Conservation (phyloP, 352 stramenopile species). For the Pythium phragmiticola region DNA sequence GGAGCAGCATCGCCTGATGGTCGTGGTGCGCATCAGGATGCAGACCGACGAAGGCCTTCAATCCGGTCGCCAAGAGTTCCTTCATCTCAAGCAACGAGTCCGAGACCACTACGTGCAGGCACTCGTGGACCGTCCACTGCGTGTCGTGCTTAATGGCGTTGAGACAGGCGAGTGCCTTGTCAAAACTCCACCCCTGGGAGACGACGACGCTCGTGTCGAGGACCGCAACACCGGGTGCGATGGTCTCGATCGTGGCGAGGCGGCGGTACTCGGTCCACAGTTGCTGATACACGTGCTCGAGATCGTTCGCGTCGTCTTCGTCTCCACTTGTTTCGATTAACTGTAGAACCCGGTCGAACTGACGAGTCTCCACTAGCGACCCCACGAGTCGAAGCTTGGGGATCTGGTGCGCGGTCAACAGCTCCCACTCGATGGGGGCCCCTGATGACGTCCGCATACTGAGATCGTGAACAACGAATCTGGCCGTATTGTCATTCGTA, state of each 20-base stretch:
- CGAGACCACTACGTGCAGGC: conserved; percentile 34
- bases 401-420: background rate
- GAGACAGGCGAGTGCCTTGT: conserved; percentile 44
- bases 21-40: background rate
- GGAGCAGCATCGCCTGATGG: conserved; percentile 10
- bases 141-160: conserved; percentile 37
- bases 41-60: conserved; percentile 28
- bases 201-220: conserved; percentile 4
- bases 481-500: background rate
- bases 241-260: background rate
- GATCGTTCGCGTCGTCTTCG: conserved; percentile 17
- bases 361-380: conserved; percentile 31
- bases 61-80: conserved; percentile 48
- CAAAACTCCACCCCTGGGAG: background rate
- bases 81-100: conserved; percentile 58
- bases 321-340: conserved; percentile 10
- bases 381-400: conserved; percentile 35
- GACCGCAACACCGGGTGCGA: conserved; percentile 14
- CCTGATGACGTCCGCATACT: background rate
- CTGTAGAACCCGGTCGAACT: conserved; percentile 44
- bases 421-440: background rate
- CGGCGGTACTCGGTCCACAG: conserved; percentile 47
- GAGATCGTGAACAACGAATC: conserved; percentile 1
- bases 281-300: conserved; percentile 48
- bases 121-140: conserved; percentile 51